Evolutionary conservation across 2,329 filamentous ascomycete species (phyloP), one percentile per base, ranked within the genome.

Genomic region (Phyllachora maydis): DNA sequence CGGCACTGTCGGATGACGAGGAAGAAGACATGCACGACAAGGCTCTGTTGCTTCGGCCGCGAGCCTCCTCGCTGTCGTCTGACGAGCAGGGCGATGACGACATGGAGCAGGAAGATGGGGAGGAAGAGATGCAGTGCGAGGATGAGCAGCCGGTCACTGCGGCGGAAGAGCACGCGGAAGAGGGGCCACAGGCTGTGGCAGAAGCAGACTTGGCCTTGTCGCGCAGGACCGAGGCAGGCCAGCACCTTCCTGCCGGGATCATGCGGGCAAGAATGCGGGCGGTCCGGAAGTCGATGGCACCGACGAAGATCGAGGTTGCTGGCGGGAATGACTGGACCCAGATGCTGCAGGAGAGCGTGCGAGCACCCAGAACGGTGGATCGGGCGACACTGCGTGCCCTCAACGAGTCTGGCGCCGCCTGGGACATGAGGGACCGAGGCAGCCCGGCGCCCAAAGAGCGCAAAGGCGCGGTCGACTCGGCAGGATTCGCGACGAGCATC

Each of bases 291-390:
- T 60, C 60, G 11, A 56, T 50, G 29, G 64, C 62, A 14, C 67
- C 68, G 13, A 43, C 60, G 13, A 65, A 59, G 33, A 51, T 66
- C 25, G 63, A 69, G 32, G 63, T 74, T 28, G 55, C 64, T 17
- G 61, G 65, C 32, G 77, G 73, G 25, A 78, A 83, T 29, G 76
- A 92, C 43, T 98, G 88, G 88, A 75, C 82, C 35, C 76, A 88
- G 36, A 83, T 93, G 53, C 59, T 98, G 32, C 78, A 82, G 44
- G 82, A 82, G 35, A 95, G 88, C 5, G 81, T 95, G 35, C 92
- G 81, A 39, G 85, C 88, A 5, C 71, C 78, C 39, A 95, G 95
- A 41, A 95, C 95, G 54, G 74, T 88, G 39, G 77, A 93, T 50
- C 77, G 85, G 28, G 73, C 72, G 14, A 55, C 88, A 16, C 58